Percentiles rank a stretch among this genome's conserved stretches.
phyloP scores from a whole-genome alignment of 2,329 filamentous ascomycete species.

The Didymella lethalis region DNA sequence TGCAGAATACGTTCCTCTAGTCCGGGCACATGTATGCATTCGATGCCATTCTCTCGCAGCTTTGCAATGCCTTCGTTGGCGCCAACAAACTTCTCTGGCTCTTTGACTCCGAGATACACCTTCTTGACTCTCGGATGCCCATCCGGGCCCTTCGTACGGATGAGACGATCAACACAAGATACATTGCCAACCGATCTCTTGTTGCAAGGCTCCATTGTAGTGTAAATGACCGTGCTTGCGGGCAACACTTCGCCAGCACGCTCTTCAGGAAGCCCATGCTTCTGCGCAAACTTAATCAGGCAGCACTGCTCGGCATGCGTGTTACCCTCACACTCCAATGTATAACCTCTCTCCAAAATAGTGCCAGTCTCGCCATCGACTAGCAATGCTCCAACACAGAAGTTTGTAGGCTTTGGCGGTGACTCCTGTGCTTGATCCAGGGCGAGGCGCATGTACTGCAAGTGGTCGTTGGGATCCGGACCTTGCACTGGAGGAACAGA shows the following conservation, averaged over 20 bases:
- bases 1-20: slow-evolving; percentile 81
- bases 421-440: slow-evolving; percentile 80
- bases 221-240: slow-evolving; percentile 74
- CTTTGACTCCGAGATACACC: slow-evolving; percentile 86
- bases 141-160: slow-evolving; percentile 56
- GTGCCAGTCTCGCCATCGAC: slow-evolving; percentile 65
- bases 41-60: slow-evolving; percentile 75
- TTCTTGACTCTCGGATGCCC: slow-evolving; percentile 69
- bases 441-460: slow-evolving; percentile 71
- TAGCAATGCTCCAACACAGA: slow-evolving; percentile 91
- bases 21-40: slow-evolving; percentile 75
- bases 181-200: slow-evolving; percentile 76
- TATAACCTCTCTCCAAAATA: slow-evolving; percentile 84
- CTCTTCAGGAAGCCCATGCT: slow-evolving; percentile 58
- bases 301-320: slow-evolving; percentile 97
- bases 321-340: slow-evolving; percentile 88
- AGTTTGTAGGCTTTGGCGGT: slow-evolving; percentile 88
- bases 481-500: slow-evolving; percentile 26
- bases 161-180: slow-evolving; percentile 80
- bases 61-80: slow-evolving; percentile 77
- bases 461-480: slow-evolving; percentile 40
- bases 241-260: slow-evolving; percentile 62
- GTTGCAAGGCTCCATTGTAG: slow-evolving; percentile 89
- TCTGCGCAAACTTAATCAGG: slow-evolving; percentile 71
- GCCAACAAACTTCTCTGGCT: slow-evolving; percentile 89